These are phyloP conservation scores for Candida sonorensis DNA, from an alignment of 805 yeast species.

Conservation along the genomic window DNA sequence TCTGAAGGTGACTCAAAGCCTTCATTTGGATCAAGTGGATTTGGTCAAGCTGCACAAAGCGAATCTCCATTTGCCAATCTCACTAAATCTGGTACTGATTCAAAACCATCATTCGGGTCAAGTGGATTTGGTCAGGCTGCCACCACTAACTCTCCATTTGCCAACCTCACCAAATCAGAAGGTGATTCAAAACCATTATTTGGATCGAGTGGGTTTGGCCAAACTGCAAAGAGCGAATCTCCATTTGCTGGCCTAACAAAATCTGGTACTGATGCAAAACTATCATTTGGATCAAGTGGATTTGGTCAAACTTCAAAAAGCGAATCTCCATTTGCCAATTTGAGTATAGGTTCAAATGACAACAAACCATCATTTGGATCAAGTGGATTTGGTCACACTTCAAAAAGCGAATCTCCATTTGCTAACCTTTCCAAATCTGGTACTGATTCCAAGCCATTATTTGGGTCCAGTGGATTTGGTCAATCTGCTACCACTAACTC, in stretches of 20 bases:
- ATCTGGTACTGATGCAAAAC: too few species aligned
- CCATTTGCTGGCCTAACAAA: constrained; percentile 6
- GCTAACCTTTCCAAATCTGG: constrained; percentile 1
- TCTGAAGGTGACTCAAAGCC: neutral
- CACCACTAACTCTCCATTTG: too few species aligned
- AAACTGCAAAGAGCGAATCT: constrained; percentile 7
- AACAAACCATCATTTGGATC: neutral
- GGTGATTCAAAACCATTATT: constrained; percentile 13
- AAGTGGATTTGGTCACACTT: neutral
- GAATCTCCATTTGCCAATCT: neutral
- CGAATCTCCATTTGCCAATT: neutral
- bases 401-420: too few species aligned
- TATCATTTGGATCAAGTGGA: constrained; percentile 19
- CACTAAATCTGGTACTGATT: constrained; percentile 2
- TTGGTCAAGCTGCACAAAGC: constrained; percentile 9
- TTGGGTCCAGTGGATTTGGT: neutral
- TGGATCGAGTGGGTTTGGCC: constrained; percentile 20
- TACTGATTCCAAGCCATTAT: neutral
- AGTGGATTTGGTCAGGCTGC: constrained; percentile 4
- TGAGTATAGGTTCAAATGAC: neutral
- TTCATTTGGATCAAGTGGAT: constrained; percentile 4
- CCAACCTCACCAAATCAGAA: too few species aligned
- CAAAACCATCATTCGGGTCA: constrained; percentile 13
- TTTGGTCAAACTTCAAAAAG: neutral
- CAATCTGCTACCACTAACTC: neutral